A percentile compares a stretch with the other conserved stretches of the same genome.
These are phyloP conservation scores for Candida boleticola DNA, from an alignment of 805 yeast species.

Conservation along the genomic window DNA sequence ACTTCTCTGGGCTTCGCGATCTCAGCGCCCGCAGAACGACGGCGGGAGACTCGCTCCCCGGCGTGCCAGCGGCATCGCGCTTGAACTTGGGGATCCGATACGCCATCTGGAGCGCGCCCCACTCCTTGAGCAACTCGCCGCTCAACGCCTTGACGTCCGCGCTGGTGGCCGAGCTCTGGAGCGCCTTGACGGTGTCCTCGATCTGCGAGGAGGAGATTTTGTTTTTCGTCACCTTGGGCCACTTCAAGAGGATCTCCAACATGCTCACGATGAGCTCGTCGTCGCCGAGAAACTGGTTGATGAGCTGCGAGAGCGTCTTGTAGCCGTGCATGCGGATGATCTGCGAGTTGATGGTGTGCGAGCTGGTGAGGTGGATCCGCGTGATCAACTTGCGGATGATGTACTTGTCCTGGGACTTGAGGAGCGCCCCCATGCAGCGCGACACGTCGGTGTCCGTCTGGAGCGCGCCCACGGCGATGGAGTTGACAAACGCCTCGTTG, in stretches of 20 bases:
- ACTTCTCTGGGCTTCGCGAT: constrained; percentile 2
- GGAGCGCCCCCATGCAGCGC: constrained; percentile 73
- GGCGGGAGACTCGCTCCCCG: constrained; percentile 6
- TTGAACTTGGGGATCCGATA: constrained; percentile 70
- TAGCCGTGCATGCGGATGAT: constrained; percentile 85
- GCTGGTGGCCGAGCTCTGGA: constrained; percentile 26
- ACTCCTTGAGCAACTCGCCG: constrained; percentile 50
- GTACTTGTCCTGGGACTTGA: constrained; percentile 70
- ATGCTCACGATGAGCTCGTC: constrained; percentile 45
- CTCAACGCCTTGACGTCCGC: constrained; percentile 36
- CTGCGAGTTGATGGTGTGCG: constrained; percentile 48
- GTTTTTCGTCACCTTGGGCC: constrained; percentile 66
- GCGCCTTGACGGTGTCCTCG: constrained; percentile 55
- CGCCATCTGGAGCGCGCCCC: constrained; percentile 79
- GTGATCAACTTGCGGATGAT: constrained; percentile 66
- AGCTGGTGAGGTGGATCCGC: constrained; percentile 58
- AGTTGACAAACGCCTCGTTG: constrained; percentile 62
- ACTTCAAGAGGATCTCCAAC: constrained; percentile 53
- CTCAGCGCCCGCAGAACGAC: constrained; percentile 12
- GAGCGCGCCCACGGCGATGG: constrained; percentile 53
- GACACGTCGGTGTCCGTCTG: constrained; percentile 57
- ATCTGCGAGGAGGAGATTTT: constrained; percentile 73
- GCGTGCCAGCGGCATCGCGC: constrained; percentile 7
- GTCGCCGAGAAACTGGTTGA: constrained; percentile 40
- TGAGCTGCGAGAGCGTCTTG: constrained; percentile 64